phyloP scores from a whole-genome alignment of 2,329 filamentous ascomycete genomes.

The Cryphonectria carpinicola region DNA sequence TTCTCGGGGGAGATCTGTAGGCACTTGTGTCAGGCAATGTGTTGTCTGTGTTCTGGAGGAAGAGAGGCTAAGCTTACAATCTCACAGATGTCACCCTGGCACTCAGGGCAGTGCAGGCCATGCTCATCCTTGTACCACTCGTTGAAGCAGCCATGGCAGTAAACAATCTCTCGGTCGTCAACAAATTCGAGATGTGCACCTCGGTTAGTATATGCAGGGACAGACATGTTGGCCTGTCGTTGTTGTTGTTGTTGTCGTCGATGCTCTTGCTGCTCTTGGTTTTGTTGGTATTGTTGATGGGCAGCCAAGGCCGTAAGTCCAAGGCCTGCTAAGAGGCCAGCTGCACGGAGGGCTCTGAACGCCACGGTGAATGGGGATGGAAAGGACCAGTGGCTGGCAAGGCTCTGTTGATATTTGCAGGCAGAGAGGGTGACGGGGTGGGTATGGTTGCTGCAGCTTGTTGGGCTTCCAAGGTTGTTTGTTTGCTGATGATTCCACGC shows the following conservation, averaged over 20 bases:
- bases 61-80: slow-evolving; percentile 64
- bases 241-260: slow-evolving; percentile 43
- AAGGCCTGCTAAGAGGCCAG: slow-evolving; percentile 61
- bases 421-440: not conserved
- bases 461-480: no score
- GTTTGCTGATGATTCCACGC: not conserved
- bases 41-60: not conserved
- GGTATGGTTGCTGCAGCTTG: not conserved
- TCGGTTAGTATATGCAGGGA: slow-evolving; percentile 19
- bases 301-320: slow-evolving; percentile 61
- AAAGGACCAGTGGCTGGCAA: not conserved
- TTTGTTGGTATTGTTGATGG: slow-evolving; percentile 52
- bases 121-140: slow-evolving; percentile 80
- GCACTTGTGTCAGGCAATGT: slow-evolving; percentile 28
- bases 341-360: slow-evolving; percentile 57
- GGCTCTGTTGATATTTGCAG: not conserved
- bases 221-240: slow-evolving; percentile 34
- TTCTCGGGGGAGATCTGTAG: slow-evolving; percentile 57
- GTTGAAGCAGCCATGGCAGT: slow-evolving; percentile 78
- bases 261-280: slow-evolving; percentile 43
- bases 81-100: slow-evolving; percentile 78
- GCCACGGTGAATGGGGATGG: slow-evolving; percentile 49
- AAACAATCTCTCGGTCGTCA: slow-evolving; percentile 71
- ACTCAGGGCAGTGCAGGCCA: slow-evolving; percentile 75
- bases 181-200: slow-evolving; percentile 53